Evolutionary conservation across 2,329 filamentous ascomycete genomes (phyloP).

Genomic region (Fusarium irregulare): DNA sequence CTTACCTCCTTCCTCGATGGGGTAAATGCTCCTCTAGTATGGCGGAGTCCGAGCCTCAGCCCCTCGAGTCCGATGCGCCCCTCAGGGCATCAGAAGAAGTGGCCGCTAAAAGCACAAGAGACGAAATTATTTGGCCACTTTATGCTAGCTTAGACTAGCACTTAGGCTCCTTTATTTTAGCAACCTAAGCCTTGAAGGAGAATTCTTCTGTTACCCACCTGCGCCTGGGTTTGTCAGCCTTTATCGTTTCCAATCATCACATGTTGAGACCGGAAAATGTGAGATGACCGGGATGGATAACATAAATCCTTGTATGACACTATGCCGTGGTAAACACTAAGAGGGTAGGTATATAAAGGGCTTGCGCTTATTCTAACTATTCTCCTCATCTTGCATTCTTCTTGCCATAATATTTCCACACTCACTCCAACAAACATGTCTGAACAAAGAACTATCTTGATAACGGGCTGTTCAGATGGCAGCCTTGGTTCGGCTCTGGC

Average conservation of each 20-base stretch:
- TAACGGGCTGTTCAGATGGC: slow-evolving; percentile 53
- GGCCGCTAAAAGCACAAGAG: no score
- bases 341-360: not conserved
- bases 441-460: slow-evolving; percentile 42
- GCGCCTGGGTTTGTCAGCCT: not conserved
- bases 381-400: not conserved
- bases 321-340: not conserved
- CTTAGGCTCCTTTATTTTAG: no score
- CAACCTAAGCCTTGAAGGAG: fast-evolving
- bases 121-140: no score
- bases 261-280: not conserved
- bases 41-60: not conserved
- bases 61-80: not conserved
- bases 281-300: not conserved
- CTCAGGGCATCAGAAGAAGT: no score
- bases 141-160: no score
- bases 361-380: not conserved
- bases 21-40: not conserved
- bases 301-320: not conserved
- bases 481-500: slow-evolving; percentile 49
- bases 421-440: not conserved
- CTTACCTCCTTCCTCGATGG: not conserved
- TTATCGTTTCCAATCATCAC: not conserved
- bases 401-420: not conserved
- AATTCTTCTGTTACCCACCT: no score